Percentiles rank a stretch among this genome's conserved stretches.
Evolutionary conservation across 495 filamentous ascomycete genomes (phyloP).

Genomic region (Trichoderma erinaceum): DNA sequence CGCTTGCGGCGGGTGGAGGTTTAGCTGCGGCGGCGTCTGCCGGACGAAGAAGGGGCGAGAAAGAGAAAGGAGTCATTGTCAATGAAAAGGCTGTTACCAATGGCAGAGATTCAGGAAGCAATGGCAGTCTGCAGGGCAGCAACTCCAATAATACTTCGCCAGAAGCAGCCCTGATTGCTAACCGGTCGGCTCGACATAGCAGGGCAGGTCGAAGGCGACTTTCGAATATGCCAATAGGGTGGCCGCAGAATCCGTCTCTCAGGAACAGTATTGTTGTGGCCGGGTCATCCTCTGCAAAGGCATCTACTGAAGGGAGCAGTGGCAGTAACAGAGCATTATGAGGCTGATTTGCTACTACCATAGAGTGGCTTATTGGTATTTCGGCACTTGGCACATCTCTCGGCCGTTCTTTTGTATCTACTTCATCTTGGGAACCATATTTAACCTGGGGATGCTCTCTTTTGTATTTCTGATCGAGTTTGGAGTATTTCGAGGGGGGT

Average conservation of each 20-base stretch:
- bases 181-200: background rate
- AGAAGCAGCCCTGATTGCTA: background rate
- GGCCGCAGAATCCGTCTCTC: constrained; percentile 7
- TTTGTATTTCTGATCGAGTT: background rate
- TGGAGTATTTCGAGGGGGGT: background rate
- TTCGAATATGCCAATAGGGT: constrained; percentile 9
- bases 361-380: background rate
- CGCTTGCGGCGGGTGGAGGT: background rate
- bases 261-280: constrained; percentile 1
- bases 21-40: background rate
- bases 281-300: background rate
- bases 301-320: background rate
- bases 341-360: background rate
- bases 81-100: background rate
- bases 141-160: background rate
- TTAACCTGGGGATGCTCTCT: background rate
- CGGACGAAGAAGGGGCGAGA: background rate
- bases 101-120: background rate
- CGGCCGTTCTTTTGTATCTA: background rate
- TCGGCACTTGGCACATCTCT: background rate
- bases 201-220: background rate
- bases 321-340: background rate
- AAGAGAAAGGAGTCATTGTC: background rate
- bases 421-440: background rate
- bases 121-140: background rate